phyloP scores from a whole-genome alignment of 768 basidiomycete genomes.

The Leccinum boreale region DNA sequence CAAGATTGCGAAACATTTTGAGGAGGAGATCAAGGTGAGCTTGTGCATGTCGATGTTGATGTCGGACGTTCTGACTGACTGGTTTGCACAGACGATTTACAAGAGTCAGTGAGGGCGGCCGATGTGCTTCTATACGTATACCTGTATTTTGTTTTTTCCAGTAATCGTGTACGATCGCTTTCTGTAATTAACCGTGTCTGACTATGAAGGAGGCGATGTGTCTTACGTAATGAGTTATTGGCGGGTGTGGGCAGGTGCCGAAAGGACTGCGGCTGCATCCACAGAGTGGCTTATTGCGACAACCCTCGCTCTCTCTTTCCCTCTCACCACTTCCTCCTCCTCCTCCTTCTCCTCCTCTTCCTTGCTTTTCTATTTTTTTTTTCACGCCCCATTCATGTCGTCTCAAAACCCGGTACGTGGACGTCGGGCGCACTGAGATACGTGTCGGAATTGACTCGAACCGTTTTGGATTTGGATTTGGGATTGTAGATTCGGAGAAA shows the following conservation, averaged over 20 bases:
- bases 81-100: constrained; percentile 27
- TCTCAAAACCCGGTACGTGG: constrained; percentile 62
- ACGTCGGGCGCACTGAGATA: background rate
- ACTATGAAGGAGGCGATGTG: constrained; percentile 15
- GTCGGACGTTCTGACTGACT: background rate
- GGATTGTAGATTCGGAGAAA: constrained; percentile 79
- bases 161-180: background rate
- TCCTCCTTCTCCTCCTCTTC: background rate
- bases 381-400: constrained; percentile 30
- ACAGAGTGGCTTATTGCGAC: constrained; percentile 21
- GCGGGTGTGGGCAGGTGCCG: constrained; percentile 22
- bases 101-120: constrained; percentile 24
- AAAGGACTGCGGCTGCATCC: constrained; percentile 25
- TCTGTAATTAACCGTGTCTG: background rate
- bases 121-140: constrained; percentile 1
- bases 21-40: constrained; percentile 56
- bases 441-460: background rate
- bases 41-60: background rate
- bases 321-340: constrained; percentile 14
- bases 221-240: constrained; percentile 25
- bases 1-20: constrained; percentile 64
- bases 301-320: constrained; percentile 18
- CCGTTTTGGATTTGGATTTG: background rate
- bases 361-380: background rate
- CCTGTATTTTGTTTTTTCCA: background rate